Conservation (phyloP, 106 monocot species). For the Apostasia ramifera region DNA sequence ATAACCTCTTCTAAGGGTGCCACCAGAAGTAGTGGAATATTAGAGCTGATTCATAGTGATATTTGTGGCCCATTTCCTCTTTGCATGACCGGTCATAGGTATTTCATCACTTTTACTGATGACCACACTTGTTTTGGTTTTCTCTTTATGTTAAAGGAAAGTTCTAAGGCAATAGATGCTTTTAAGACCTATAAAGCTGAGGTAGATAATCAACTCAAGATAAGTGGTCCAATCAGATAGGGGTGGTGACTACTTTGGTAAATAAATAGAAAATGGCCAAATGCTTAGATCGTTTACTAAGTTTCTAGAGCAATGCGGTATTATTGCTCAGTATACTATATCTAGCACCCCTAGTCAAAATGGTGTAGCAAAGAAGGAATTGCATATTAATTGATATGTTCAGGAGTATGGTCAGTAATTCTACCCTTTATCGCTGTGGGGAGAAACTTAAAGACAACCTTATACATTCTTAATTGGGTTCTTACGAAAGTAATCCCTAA, state of each 20-base stretch:
- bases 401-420: too few species aligned
- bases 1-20: constrained; percentile 7
- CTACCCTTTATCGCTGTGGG: too few species aligned
- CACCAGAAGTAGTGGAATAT: not conserved
- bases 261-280: not conserved
- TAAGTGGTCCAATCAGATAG: not conserved
- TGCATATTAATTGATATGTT: too few species aligned
- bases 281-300: not conserved
- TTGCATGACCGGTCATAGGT: not conserved
- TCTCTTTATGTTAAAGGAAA: not conserved
- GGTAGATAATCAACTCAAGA: not conserved
- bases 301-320: not conserved
- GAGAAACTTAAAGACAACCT: too few species aligned
- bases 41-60: too few species aligned
- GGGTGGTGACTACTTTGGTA: not conserved
- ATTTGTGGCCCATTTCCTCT: constrained; percentile 4
- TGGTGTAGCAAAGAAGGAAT: too few species aligned
- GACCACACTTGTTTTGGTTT: not conserved
- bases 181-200: not conserved
- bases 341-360: not conserved
- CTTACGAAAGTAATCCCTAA: too few species aligned
- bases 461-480: too few species aligned
- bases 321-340: not conserved
- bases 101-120: constrained; percentile 6
- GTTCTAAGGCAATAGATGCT: not conserved